A percentile compares a stretch with the other conserved stretches of the same genome.
Evolutionary conservation across 2,329 filamentous ascomycete genomes (phyloP).

Genomic region (Sarocladium strictum): DNA sequence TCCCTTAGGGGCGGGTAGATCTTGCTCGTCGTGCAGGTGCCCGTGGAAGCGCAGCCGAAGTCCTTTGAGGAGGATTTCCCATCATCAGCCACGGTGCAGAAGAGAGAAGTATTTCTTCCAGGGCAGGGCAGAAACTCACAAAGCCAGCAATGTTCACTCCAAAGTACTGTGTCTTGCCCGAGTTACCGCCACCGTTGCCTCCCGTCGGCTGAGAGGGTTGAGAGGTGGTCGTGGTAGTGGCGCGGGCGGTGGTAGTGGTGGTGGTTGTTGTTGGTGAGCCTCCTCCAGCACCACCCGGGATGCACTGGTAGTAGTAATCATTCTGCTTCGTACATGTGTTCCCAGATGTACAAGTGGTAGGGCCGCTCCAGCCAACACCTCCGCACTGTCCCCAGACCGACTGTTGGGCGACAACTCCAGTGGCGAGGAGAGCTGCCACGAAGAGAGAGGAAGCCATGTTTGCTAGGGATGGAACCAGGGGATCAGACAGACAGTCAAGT

Average conservation of each 20-base stretch:
- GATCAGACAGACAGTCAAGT: too few species aligned
- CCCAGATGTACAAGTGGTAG: slow-evolving; percentile 20
- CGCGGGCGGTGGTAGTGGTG: slow-evolving; percentile 2
- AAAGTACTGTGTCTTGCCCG: slow-evolving; percentile 4
- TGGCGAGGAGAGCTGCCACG: background rate
- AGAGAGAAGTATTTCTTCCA: too few species aligned
- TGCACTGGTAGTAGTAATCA: slow-evolving; percentile 24
- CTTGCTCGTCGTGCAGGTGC: slow-evolving; percentile 16
- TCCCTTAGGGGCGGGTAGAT: slow-evolving; percentile 24
- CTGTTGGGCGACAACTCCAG: slow-evolving; percentile 3
- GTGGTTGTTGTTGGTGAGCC: background rate
- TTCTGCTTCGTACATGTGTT: slow-evolving; percentile 19
- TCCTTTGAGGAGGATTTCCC: slow-evolving; percentile 23
- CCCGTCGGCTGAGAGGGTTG: background rate
- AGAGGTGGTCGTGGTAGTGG: background rate
- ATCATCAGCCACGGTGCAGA: too few species aligned
- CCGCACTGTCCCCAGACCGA: slow-evolving; percentile 15
- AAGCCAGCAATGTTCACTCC: slow-evolving; percentile 35
- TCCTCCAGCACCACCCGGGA: slow-evolving; percentile 24
- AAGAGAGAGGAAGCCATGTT: background rate
- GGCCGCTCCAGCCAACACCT: slow-evolving; percentile 19
- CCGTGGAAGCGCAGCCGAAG: slow-evolving; percentile 36
- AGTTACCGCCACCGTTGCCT: slow-evolving; percentile 2
- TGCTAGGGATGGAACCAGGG: background rate
- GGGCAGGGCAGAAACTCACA: background rate